These are phyloP conservation scores for Marasmius oreades DNA, from an alignment of 1,284 basidiomycete genomes.

Conservation along the genomic window DNA sequence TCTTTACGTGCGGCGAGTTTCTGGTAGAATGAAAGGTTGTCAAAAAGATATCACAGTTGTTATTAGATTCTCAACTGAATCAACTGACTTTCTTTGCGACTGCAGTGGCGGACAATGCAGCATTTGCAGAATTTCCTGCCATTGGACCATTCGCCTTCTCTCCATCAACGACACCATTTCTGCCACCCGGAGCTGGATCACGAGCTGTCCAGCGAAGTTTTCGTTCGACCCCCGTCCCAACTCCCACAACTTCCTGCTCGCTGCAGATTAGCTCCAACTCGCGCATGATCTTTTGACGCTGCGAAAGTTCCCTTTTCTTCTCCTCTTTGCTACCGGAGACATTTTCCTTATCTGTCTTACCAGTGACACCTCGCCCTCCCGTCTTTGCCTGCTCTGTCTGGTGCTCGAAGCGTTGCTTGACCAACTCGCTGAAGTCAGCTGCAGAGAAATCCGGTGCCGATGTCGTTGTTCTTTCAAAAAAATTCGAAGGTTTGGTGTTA, in stretches of 20 bases:
- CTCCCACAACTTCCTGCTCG: background rate
- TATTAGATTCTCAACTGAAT: background rate
- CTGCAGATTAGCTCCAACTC: background rate
- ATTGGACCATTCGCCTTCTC: background rate
- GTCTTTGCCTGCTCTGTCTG: background rate
- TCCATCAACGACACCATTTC: no score
- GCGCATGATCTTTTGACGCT: background rate
- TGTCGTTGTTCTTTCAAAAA: background rate
- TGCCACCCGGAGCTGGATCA: no score
- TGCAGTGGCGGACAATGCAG: background rate
- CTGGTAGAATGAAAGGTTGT: background rate
- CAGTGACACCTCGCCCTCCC: background rate
- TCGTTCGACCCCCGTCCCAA: slow-evolving; percentile 1
- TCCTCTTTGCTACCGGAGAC: background rate
- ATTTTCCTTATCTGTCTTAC: background rate
- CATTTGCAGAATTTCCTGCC: slow-evolving; percentile 7
- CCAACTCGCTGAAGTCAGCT: background rate
- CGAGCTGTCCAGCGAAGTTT: slow-evolving; percentile 1
- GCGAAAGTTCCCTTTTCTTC: background rate
- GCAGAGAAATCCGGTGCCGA: background rate
- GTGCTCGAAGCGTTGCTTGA: background rate
- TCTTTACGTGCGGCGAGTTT: background rate
- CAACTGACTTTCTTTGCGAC: background rate
- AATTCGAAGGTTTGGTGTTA: background rate
- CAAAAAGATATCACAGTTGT: background rate